Evolutionary conservation across 148 eudicot genomes (phyloP), one percentile per base, ranked within the genome.

Genomic region (Tetragonia tetragonoides): DNA sequence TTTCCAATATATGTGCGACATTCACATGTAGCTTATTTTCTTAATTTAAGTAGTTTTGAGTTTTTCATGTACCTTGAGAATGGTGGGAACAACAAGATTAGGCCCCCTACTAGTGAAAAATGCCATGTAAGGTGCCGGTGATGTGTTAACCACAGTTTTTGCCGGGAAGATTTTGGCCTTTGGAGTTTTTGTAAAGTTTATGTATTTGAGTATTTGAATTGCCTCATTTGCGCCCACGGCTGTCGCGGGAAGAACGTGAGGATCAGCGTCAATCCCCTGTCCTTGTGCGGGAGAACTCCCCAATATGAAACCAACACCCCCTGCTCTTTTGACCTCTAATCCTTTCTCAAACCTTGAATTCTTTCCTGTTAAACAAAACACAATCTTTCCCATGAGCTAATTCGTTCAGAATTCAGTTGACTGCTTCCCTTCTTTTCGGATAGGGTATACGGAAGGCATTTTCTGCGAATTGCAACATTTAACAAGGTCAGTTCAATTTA

Each of bases 161-260:
- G 85, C 91, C 1, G 92, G 90, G 47, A 46, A 8, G 41, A 94
- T 90, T 63, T 83, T 87, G 2, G 97, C 97, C 39, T 6, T 81
- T 0, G 95, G 93, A 3, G 78, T 46, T 47, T 42, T 68, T 0
- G 97, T 78, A 0, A 91, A 85, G 47, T 87, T 84, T 76, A 94
- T 92, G 75, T 94, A 92, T 1, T 84, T 34, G 37, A 89, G 87
- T 70, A 92, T 86, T 70, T 83, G 65, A 7, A 75, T 53, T 3
- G 85, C 87, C 34, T 84, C 62, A 3, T 24, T 59, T 10, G 81
- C 88, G 10, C 79, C 81, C 44, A 94, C 95, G 15, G 92, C 90
- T 1, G 95, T 90, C 7, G 93, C 95, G 0, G 98, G 97, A 79
- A 94, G 92, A 79, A 90, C 68, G 75, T 90, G 92, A 47, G 95